A percentile compares a stretch with the other conserved stretches of the same genome.
Evolutionary conservation across 306 rosid species (phyloP).

Genomic region (Purshia tridentata): DNA sequence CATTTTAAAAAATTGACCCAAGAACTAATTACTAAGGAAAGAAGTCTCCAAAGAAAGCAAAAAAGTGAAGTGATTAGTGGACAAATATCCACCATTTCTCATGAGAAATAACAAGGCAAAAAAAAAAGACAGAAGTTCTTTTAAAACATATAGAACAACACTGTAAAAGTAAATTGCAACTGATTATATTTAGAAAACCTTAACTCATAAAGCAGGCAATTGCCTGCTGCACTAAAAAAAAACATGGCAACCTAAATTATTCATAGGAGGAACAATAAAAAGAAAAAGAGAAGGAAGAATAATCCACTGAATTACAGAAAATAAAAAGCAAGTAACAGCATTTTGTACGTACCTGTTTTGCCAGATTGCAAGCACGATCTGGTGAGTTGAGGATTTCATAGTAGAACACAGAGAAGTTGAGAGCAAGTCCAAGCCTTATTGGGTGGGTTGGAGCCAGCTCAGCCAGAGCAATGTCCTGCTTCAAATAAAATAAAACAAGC

Average conservation of each 20-base stretch:
- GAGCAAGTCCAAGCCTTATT: conserved; percentile 95
- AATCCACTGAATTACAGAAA: not conserved
- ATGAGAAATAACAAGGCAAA: not conserved
- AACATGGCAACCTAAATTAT: not conserved
- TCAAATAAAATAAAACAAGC: conserved; percentile 4
- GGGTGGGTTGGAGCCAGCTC: conserved; percentile 92
- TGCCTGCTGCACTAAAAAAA: not conserved
- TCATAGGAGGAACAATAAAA: not conserved
- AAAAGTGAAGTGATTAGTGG: not conserved
- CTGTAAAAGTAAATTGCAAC: not conserved
- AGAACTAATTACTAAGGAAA: not conserved
- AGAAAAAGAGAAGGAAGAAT: no score
- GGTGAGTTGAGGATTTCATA: conserved; percentile 98
- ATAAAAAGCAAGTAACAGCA: not conserved
- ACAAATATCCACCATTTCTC: not conserved
- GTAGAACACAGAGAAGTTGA: conserved; percentile 93
- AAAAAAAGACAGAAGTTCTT: not conserved
- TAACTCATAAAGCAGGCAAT: not conserved
- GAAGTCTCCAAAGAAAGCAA: not conserved
- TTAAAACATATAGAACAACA: not conserved
- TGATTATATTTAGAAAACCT: not conserved
- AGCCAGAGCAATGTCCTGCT: conserved; percentile 80
- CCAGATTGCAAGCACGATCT: conserved; percentile 95
- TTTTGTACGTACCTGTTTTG: conserved; percentile 61
- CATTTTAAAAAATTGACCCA: not conserved